Conservation (phyloP, 495 filamentous ascomycete species). For the Penicillium canescens region DNA sequence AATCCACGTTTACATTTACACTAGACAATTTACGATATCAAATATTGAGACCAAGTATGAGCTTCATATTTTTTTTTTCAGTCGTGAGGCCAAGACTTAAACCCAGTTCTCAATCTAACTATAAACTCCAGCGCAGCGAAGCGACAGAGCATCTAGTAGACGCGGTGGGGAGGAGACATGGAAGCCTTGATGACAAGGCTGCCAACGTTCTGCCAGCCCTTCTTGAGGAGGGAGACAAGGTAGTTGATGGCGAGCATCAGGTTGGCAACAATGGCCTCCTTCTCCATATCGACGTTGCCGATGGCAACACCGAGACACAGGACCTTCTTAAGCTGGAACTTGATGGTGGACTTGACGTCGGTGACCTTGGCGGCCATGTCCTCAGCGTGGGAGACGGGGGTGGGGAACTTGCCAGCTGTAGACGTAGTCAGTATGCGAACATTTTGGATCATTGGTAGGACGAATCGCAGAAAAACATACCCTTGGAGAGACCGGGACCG, state of each 20-base stretch:
- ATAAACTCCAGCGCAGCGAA: conserved; percentile 32
- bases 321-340: conserved; percentile 99
- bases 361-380: conserved; percentile 90
- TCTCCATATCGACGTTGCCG: conserved; percentile 94
- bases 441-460: neutral
- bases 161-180: conserved; percentile 95
- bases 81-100: conserved; percentile 34
- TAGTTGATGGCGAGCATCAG: conserved; percentile 99
- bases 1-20: neutral
- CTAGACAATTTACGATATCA: neutral
- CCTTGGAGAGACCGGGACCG: conserved; percentile 97
- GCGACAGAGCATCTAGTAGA: conserved; percentile 71
- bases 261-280: conserved; percentile 95
- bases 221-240: conserved; percentile 97
- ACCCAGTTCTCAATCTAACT: conserved; percentile 29
- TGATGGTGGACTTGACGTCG: conserved; percentile 99
- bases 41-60: conserved; percentile 31
- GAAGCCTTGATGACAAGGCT: conserved; percentile 98
- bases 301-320: conserved; percentile 98
- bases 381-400: conserved; percentile 92
- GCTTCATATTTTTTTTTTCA: conserved; percentile 35
- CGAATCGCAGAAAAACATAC: conserved; percentile 45
- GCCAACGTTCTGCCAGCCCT: conserved; percentile 99
- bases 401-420: conserved; percentile 97
- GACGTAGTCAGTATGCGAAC: conserved; percentile 16